Evolutionary conservation across 2,329 filamentous ascomycete genomes (phyloP).

Genomic region (Diaporthe aspalathi): DNA sequence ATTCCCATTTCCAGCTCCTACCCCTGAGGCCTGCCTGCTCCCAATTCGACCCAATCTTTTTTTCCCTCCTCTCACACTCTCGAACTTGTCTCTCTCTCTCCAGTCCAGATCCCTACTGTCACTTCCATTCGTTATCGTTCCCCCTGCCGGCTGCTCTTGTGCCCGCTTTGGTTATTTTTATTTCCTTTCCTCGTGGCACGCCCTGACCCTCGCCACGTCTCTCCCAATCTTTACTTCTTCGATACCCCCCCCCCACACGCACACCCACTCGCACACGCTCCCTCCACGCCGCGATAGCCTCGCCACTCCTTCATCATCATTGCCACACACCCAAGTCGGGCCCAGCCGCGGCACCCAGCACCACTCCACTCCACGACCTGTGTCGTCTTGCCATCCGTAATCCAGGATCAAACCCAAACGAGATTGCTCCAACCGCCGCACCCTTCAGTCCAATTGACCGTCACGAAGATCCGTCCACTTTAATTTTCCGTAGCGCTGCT

Average conservation of each 20-base stretch:
- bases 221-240: constrained; percentile 27
- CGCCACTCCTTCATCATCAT: constrained; percentile 28
- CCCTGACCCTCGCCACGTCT: constrained; percentile 3
- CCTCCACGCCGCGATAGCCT: constrained; percentile 26
- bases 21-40: constrained; percentile 39
- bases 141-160: constrained; percentile 22
- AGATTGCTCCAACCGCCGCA: constrained; percentile 9
- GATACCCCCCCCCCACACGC: constrained; percentile 28
- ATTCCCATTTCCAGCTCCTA: constrained; percentile 34
- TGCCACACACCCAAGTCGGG: background rate
- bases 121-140: constrained; percentile 11
- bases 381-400: constrained; percentile 17
- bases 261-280: too few relatives aligned
- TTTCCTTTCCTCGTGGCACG: constrained; percentile 7
- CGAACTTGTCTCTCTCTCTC: background rate
- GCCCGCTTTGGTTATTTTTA: constrained; percentile 17
- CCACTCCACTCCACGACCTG: constrained; percentile 7
- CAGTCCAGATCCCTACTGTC: constrained; percentile 12
- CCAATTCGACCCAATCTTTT: constrained; percentile 26
- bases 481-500: constrained; percentile 22
- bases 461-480: constrained; percentile 23
- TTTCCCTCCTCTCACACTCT: constrained; percentile 2
- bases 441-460: constrained; percentile 20
- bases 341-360: background rate
- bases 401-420: constrained; percentile 27